Base-by-base conservation (phyloP, 176 grass and related monocot species). In the Zizania latifolia region DNA sequence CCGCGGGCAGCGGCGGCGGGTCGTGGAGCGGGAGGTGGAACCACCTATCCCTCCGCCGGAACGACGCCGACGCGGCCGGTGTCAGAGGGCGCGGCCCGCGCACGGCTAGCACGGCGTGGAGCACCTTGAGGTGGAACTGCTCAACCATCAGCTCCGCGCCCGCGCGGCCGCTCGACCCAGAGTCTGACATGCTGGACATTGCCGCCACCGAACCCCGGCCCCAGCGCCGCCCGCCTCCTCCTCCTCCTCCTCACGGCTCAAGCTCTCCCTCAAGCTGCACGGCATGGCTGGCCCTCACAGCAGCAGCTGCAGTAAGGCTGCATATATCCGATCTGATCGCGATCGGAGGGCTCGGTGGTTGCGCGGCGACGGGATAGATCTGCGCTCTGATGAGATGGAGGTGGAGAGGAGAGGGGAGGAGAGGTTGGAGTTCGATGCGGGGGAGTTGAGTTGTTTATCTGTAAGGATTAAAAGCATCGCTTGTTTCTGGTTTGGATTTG, bases 101-200 rank as follows among this genome's bases (percentile, higher is more conserved):
- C 48, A 84, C 87, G 70, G 89, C 77, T 50, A 94, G 86, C 54
- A 94, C 70, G 58, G 88, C 91, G 75, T 98, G 91, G 67, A 98
- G 86, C 65, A 84, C 68, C 79, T 98, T 98, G 62, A 89, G 87
- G 72, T 83, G 86, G 86, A 98, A 98, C 55, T 88, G 89, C 69
- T 83, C 50, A 22, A 87, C 76, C 86, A 98, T 98, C 81, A 94
- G 88, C 78, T 93, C 94, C 59, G 66, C 88, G 33, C 73, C 55
- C 28, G 73, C 76, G 57, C 86, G 86, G 45, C 75, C 90, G 27
- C 68, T 68, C 16, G 69, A 70, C 61, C 39, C 81, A 1, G 93
- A 85, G 76, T 97, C 93, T 26, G 90, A 72, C 61, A 88, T 76
- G 26, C 69, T 46, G 70, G 89, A 86, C 87, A 93, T 90, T 73